A percentile compares a stretch with the other conserved stretches of the same genome.
Evolutionary conservation across 148 eudicot genomes (phyloP).

Genomic region (Cornus kousa): DNA sequence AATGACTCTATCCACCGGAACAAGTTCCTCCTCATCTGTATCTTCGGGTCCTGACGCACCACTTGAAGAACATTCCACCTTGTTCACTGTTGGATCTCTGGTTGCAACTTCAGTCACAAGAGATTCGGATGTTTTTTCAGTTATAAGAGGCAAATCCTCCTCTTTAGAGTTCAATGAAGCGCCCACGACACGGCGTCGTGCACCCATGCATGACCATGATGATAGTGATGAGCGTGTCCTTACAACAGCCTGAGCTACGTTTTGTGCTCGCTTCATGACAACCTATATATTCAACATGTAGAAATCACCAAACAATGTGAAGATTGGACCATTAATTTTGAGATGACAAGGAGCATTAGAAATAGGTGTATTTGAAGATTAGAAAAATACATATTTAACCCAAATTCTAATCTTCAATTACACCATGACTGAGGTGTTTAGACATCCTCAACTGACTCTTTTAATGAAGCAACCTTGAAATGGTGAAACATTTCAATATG

Average conservation of each 20-base stretch:
- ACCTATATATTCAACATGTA: conserved; percentile 42
- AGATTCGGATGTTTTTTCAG: conserved; percentile 31
- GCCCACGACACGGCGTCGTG: conserved; percentile 63
- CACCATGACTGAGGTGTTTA: too few species aligned
- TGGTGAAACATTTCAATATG: not conserved
- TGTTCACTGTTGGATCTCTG: conserved; percentile 23
- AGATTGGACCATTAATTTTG: not conserved
- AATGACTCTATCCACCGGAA: conserved; percentile 42
- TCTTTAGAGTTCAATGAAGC: conserved; percentile 34
- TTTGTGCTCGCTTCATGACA: conserved; percentile 86
- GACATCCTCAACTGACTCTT: not conserved
- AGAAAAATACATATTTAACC: not conserved
- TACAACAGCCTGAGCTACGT: conserved; percentile 90
- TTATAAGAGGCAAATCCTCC: conserved; percentile 47
- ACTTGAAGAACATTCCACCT: conserved; percentile 43
- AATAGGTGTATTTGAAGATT: not conserved
- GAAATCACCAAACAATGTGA: conserved; percentile 11
- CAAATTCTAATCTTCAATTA: not conserved
- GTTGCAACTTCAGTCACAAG: conserved; percentile 33
- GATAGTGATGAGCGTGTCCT: conserved; percentile 75
- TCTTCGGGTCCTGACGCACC: conserved; percentile 46
- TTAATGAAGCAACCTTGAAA: not conserved
- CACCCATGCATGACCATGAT: conserved; percentile 94
- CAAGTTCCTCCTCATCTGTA: conserved; percentile 57
- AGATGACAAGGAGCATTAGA: not conserved